Base-by-base conservation (phyloP, 768 basidiomycete genomes). In the Sistotremastrum suecicum region DNA sequence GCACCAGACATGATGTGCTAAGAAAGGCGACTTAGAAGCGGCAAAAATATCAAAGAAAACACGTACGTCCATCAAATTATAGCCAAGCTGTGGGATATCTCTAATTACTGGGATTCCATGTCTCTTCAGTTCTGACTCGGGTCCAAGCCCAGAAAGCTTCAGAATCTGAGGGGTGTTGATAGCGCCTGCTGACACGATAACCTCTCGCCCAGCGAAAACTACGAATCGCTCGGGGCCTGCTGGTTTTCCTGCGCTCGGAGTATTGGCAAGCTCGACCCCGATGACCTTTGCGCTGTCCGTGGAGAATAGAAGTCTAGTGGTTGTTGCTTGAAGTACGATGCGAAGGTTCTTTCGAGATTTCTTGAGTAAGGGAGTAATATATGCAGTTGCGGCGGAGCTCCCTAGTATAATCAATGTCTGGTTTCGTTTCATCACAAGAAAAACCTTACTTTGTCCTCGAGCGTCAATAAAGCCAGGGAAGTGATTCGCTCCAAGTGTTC, bases 401-500 rank as follows among this genome's bases (percentile, higher is more conserved):
- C 20, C 20, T 20, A 20, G 20, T 20, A 20, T 20, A 20, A 20
- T 20, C 20, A 20, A 20, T 20, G 20, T 20, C 20, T 20, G 20
- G 20, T 20, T 20, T 20, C 20, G 20, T 20, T 20, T 20, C 20
- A 20, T 20, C 20, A 20, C 20, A 20, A 20, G 20, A 20, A 20
- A 20, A 20, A 20, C 20, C 20, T 20, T 20, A 20, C 20, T 20
- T 20, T 20, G 20, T 20, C 20, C 20, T 20, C 20, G 20, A 20
- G 20, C 20, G 20, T 44, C 3, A 47, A 40, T 35, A 20, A 39
- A 8, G 20, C 10, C 9, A 34, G 9, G 34, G 34, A 36, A 33
- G 34, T 20, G 20, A 20, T 73, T 75, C 4, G 71, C 72, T 2
- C 83, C 83, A 7, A 76, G 53, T 0, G 80, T 74, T 0, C 81